Percentiles rank a stretch among this genome's conserved stretches.
phyloP scores from a whole-genome alignment of 441 rosid genomes.

The Biscutella laevigata region DNA sequence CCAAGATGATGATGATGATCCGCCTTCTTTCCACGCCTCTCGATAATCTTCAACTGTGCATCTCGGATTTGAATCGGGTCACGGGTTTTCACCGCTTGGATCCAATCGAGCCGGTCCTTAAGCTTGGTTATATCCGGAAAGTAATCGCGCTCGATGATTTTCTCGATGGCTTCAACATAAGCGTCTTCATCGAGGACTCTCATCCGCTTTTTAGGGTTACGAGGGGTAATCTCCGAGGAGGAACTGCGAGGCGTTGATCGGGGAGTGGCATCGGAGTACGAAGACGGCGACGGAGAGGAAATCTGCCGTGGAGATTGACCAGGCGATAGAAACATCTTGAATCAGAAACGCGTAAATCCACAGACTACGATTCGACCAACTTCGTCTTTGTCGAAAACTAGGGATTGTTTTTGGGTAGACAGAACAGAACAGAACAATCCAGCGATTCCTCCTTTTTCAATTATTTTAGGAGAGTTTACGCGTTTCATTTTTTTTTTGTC shows the following conservation, averaged over 20 bases:
- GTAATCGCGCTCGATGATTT: constrained; percentile 87
- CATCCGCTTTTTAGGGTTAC: constrained; percentile 41
- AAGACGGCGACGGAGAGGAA: constrained; percentile 57
- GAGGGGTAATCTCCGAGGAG: constrained; percentile 28
- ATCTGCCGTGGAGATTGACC: constrained; percentile 89
- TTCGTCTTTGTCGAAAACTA: not conserved
- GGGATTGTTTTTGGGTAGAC: constrained; percentile 14
- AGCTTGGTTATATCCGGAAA: constrained; percentile 93
- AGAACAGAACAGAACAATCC: not conserved
- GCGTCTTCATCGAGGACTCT: constrained; percentile 78
- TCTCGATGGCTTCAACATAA: constrained; percentile 77
- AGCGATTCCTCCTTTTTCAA: too few species aligned
- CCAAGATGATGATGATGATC: constrained; percentile 22
- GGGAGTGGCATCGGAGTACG: constrained; percentile 26
- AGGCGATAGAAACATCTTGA: constrained; percentile 73
- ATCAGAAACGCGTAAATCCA: not conserved
- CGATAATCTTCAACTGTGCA: constrained; percentile 85
- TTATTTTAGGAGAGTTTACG: too few species aligned
- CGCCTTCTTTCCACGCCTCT: constrained; percentile 63
- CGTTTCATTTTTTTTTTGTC: too few species aligned
- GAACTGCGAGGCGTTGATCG: constrained; percentile 26
- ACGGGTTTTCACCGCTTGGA: constrained; percentile 71
- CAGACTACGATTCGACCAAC: not conserved
- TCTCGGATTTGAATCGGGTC: constrained; percentile 84
- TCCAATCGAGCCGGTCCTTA: constrained; percentile 89